Conservation (phyloP, 371 early-diverging fungal species). For the Dinochytrium kinnereticum region DNA sequence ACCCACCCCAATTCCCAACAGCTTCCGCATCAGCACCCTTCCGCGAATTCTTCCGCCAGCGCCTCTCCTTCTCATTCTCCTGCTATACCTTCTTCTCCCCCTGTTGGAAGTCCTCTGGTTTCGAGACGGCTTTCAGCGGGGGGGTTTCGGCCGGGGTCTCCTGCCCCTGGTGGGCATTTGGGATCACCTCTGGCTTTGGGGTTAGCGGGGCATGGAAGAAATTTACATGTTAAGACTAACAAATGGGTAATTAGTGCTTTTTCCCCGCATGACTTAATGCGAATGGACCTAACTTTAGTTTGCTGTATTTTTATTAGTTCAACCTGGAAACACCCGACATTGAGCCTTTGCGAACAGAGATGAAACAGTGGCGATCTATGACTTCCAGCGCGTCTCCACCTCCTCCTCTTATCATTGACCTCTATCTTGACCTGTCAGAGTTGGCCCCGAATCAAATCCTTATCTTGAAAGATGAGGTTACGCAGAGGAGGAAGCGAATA, state of each 20-base stretch:
- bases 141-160: background rate
- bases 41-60: background rate
- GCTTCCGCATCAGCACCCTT: background rate
- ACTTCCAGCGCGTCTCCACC: slow-evolving; percentile 47
- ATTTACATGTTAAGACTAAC: slow-evolving; percentile 18
- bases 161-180: background rate
- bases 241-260: slow-evolving; percentile 44
- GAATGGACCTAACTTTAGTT: no score
- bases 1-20: background rate
- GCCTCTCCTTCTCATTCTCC: background rate
- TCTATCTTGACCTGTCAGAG: slow-evolving; percentile 75
- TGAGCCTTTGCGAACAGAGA: slow-evolving; percentile 69
- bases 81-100: background rate
- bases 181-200: background rate
- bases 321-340: slow-evolving; percentile 79
- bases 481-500: slow-evolving; percentile 38
- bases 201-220: background rate
- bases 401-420: slow-evolving; percentile 77
- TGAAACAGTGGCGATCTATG: slow-evolving; percentile 70
- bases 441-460: slow-evolving; percentile 59
- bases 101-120: background rate
- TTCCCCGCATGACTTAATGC: no score
- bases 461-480: slow-evolving; percentile 64
- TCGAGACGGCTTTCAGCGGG: background rate
- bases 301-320: no score